These are phyloP conservation scores for Coniella lustricola DNA, from an alignment of 2,329 filamentous ascomycete genomes.

Conservation along the genomic window DNA sequence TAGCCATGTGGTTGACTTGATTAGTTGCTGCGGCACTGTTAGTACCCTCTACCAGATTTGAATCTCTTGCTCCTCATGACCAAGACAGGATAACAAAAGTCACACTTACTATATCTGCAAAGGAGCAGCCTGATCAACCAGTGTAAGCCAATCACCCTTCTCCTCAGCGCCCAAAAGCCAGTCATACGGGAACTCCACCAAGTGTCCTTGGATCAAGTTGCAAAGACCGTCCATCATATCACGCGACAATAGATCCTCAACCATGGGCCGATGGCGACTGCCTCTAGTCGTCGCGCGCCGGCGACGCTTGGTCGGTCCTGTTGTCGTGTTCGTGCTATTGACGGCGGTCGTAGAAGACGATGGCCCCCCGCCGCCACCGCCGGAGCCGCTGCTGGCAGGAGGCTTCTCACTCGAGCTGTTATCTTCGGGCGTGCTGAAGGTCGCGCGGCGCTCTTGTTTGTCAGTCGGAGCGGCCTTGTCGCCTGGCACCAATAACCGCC, in stretches of 20 bases:
- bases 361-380: constrained; percentile 18
- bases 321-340: constrained; percentile 18
- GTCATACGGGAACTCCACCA: constrained; percentile 92
- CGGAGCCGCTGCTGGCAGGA: constrained; percentile 25
- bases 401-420: constrained; percentile 24
- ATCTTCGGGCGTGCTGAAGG: constrained; percentile 45
- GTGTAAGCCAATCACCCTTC: constrained; percentile 93
- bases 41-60: not conserved
- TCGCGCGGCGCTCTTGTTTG: constrained; percentile 40
- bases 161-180: constrained; percentile 89
- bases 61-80: not conserved
- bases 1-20: not conserved
- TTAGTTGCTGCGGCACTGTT: not conserved
- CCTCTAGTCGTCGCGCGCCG: constrained; percentile 65
- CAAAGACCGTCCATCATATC: constrained; percentile 77
- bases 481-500: constrained; percentile 14
- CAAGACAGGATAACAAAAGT: not conserved
- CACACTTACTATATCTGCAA: constrained; percentile 87
- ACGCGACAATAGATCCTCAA: constrained; percentile 69
- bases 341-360: constrained; percentile 10
- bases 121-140: constrained; percentile 90
- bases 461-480: constrained; percentile 19
- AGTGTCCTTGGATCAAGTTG: constrained; percentile 73
- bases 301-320: constrained; percentile 51
- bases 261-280: constrained; percentile 53